Base-by-base conservation (phyloP, 306 rosid genomes). In the Vigna nakashimae region DNA sequence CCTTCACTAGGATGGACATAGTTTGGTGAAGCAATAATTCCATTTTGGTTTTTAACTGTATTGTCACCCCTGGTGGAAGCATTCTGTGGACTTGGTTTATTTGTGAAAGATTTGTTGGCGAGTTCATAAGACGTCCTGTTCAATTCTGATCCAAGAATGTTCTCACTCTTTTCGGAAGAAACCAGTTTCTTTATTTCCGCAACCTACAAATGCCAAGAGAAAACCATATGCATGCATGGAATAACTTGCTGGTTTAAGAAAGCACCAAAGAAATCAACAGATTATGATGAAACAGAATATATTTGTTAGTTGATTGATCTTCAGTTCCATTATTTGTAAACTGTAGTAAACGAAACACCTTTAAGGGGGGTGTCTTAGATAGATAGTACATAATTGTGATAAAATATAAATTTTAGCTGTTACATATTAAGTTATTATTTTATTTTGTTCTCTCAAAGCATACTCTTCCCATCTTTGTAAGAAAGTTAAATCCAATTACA, bases 181-280 rank as follows among this genome's bases (percentile, higher is more conserved):
- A 62, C 22, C 45, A 87, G 52, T 43, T 88, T 90, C 89, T 71
- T 87, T 83, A 90, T 89, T 80, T 92, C 96, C 12, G 87, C 90
- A 82, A 88, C 89, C 97, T 92, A 84, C 59, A 52, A 42, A 69
- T 81, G 75, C n/a, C 42, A 73, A 55, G 16, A 65, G 34, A 11
- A 58, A 58, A 58, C 36, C n/a, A 58, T 36, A 26, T 26, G n/a
- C 14, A 26, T 58, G 65, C 16, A 57, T 57, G 64, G 34, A 7
- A 57, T 57, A 55, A 57, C 15, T 58, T 13, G 14, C 10, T 28
- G 46, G 75, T n/a, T 70, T 11, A 32, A 38, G 51, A 65, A 65
- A 65, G 14, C 48, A 64, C 4, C 50, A 14, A 30, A 62, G 45
- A 15, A 20, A 62, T 32, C 22, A 32, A 7, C 45, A 12, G 36